Evolutionary conservation across 2,329 filamentous ascomycete species (phyloP).

Genomic region (Albifimbria verrucaria): DNA sequence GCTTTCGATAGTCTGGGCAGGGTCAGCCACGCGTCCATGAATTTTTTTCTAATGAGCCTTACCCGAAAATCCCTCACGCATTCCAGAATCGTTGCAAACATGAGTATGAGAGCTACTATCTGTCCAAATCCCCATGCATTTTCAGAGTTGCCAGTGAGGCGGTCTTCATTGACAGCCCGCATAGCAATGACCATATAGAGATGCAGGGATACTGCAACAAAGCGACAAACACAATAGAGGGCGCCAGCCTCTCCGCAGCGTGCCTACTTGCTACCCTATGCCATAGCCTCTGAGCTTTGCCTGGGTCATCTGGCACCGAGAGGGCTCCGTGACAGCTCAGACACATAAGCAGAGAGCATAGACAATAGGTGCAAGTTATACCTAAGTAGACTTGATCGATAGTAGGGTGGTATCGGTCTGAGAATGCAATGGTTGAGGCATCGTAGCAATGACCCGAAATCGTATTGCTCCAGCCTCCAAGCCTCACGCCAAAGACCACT

Average conservation of each 20-base stretch:
- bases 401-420: not conserved
- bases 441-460: conserved; percentile 1
- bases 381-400: conserved; percentile 3
- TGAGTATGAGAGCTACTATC: conserved; percentile 5
- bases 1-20: too few species aligned
- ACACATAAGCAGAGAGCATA: not conserved
- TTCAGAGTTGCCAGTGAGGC: conserved; percentile 4
- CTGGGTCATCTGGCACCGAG: not conserved
- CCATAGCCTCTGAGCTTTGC: not conserved
- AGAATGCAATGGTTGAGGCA: not conserved
- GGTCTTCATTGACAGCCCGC: conserved; percentile 2
- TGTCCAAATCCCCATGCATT: conserved; percentile 8
- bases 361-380: conserved; percentile 2
- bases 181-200: conserved; percentile 8
- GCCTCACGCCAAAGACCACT: not conserved
- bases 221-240: not conserved
- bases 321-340: not conserved
- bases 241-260: not conserved
- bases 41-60: too few species aligned
- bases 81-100: conserved; percentile 2
- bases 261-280: not conserved
- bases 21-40: too few species aligned
- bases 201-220: conserved; percentile 6
- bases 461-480: conserved; percentile 1
- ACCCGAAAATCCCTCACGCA: conserved; percentile 4